These are phyloP conservation scores for Rhodocollybia butyracea DNA, from an alignment of 768 basidiomycete species.

Conservation along the genomic window DNA sequence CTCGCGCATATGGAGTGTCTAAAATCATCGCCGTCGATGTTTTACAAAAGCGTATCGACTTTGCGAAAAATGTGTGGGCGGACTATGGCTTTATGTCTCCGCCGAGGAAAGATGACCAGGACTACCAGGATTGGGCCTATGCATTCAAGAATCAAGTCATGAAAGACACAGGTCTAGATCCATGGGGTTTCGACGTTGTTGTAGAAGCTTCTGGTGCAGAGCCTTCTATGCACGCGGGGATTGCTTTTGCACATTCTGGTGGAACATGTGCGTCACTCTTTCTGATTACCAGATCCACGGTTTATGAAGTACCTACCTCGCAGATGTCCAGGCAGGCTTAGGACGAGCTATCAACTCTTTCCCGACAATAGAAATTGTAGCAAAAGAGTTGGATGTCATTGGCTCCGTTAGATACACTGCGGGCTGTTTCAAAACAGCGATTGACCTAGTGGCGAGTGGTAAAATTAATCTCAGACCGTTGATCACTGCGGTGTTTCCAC, in stretches of 20 bases:
- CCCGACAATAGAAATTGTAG: slow-evolving; percentile 15
- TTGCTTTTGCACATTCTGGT: slow-evolving; percentile 14
- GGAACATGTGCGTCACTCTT: slow-evolving; percentile 13
- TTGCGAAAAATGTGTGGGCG: slow-evolving; percentile 13
- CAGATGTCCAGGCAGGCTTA: slow-evolving; percentile 17
- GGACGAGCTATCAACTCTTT: slow-evolving; percentile 14
- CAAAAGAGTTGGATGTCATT: slow-evolving; percentile 15
- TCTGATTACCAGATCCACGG: background rate
- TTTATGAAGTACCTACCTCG: background rate
- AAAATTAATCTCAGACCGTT: slow-evolving; percentile 14
- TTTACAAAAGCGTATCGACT: slow-evolving; percentile 14
- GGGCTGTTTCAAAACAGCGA: slow-evolving; percentile 16
- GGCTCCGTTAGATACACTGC: slow-evolving; percentile 18
- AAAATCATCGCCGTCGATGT: slow-evolving; percentile 17
- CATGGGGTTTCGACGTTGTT: slow-evolving; percentile 16
- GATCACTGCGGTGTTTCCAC: slow-evolving; percentile 15
- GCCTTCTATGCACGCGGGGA: slow-evolving; percentile 16
- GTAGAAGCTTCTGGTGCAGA: slow-evolving; percentile 18
- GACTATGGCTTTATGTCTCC: slow-evolving; percentile 14
- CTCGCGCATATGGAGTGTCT: slow-evolving; percentile 16
- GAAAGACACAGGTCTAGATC: slow-evolving; percentile 11
- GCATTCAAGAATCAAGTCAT: slow-evolving; percentile 9
- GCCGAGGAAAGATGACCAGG: slow-evolving; percentile 1
- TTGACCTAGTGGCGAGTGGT: slow-evolving; percentile 14
- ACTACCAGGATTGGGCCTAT: slow-evolving; percentile 12